Evolutionary conservation across 768 basidiomycete species (phyloP), one percentile per base, ranked within the genome.

Genomic region (Leucocoprinus birnbaumii): DNA sequence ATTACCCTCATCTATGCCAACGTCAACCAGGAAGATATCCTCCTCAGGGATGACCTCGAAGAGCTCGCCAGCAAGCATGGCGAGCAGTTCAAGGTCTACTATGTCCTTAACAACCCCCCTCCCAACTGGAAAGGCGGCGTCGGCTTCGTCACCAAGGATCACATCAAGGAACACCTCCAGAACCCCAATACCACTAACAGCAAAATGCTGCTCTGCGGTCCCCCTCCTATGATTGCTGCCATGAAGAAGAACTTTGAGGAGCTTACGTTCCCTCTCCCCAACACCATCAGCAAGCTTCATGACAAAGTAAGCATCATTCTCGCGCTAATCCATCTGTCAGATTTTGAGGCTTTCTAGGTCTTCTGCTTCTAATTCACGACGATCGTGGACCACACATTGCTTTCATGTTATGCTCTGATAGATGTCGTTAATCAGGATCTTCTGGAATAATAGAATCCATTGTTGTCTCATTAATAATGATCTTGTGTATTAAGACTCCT

Each of bases 61-160:
- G 79, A 82, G 52, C 83, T 98, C 43, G 79, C 81, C 16, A 76
- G 75, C 46, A 74, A 72, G 53, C 80, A 96, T 64, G 47, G 43
- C 38, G 58, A 60, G 43, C 73, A 69, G 58, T 94, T 98, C 80
- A 84, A 81, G 61, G 79, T 96, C 51, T 84, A 82, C 73, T 94
- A 94, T 68, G 93, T 97, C 52, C 83, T 99, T 65, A 98, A 99
- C 80, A 97, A 94, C 76, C 85, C 94, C 2, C 94, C 96, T 3
- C 75, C 81, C 24, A 77, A 71, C 59, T 99, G 97, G 97, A 80
- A 76, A 3, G 91, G 90, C 43, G 94, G 94, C 57, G 84, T 86
- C 52, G 97, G 97, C 37, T 99, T 97, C 64, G 91, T 99, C 52
- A 83, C 87, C 62, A 91, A 90, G 72, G 92, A 94, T 10, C 93